Evolutionary conservation across 208 protist species (phyloP), one percentile per base, ranked within the genome.

Genomic region (Naegleria fowleri): DNA sequence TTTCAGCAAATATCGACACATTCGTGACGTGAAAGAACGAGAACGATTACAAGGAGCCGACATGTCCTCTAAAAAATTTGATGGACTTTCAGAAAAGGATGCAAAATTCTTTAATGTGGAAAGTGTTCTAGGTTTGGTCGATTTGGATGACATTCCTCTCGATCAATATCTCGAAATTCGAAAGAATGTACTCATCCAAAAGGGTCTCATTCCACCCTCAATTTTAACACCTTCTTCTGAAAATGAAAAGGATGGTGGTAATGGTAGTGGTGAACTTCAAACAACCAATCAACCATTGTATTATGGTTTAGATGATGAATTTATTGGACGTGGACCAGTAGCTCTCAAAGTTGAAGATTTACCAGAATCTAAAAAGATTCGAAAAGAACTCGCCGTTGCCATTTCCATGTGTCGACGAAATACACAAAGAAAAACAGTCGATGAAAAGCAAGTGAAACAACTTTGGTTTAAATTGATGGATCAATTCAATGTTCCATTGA

Each of bases 391-490:
- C 29, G 39, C 39, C 13, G 40, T 48, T 16, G 83, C 83, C 25
- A 86, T 86, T 29, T 51, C 33, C 16, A 40, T 86, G 40, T 86
- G 83, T 48, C 15, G 25, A 43, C 6, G 40, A 86, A 86, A 86
- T 48, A 86, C 39, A 19, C 7, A 40, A 86, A 43, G 40, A 86
- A 86, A 86, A 11, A 86, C 83, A 86, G 33, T 86, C 2, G 83
- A 86, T 29, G 83, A 86, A 40, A 48, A 40, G 38, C 39, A 86
- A 48, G 83, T 86, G 9, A 86, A 86, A 43, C 83, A 86, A 86
- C 41, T 86, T 9, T 86, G 83, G 83, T 86, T 43, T 29, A 86
- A 86, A 86, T 48, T 86, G 41, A 43, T 86, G n/a, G 83, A 86
- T 48, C 33, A 40, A 29, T 86, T 86, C 38, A 40, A 48, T n/a